phyloP scores from a whole-genome alignment of 2,329 filamentous ascomycete species.

The Ceratocystis eucalypticola region DNA sequence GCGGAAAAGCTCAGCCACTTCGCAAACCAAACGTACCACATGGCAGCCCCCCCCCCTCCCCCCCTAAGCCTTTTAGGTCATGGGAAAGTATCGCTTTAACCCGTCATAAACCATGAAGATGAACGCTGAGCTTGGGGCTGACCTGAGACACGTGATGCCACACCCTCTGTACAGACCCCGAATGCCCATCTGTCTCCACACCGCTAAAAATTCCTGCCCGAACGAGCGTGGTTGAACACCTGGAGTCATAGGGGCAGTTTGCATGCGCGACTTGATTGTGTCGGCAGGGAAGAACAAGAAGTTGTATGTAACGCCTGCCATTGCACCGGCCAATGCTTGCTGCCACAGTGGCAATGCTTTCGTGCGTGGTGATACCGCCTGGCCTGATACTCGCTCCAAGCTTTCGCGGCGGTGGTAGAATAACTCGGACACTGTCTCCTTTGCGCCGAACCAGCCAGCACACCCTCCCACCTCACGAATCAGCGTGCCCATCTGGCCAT shows the following conservation, averaged over 20 bases:
- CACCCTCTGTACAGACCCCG: conserved; percentile 85
- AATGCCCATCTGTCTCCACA: conserved; percentile 76
- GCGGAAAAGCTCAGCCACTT: background rate
- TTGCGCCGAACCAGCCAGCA: conserved; percentile 88
- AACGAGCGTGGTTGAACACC: conserved; percentile 51
- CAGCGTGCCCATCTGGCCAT: conserved; percentile 82
- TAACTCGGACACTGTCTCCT: conserved; percentile 62
- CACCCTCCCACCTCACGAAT: conserved; percentile 88
- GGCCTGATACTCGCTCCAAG: conserved; percentile 30
- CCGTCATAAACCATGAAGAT: conserved; percentile 95
- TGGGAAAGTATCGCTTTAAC: conserved; percentile 54
- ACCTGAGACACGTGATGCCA: conserved; percentile 77
- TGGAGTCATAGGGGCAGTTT: conserved; percentile 61
- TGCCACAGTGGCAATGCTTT: conserved; percentile 64
- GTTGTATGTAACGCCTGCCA: conserved; percentile 87
- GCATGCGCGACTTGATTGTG: conserved; percentile 94
- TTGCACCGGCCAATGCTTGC: conserved; percentile 74
- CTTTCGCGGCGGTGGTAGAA: conserved; percentile 48
- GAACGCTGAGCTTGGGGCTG: conserved; percentile 90
- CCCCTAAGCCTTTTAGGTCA: conserved; percentile 26
- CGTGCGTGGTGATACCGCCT: conserved; percentile 42
- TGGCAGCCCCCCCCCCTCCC: background rate
- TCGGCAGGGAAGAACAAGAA: conserved; percentile 96
- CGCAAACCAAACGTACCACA: background rate
- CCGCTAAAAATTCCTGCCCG: conserved; percentile 50